Conservation (phyloP, 768 basidiomycete genomes). For the Asterophora parasitica region DNA sequence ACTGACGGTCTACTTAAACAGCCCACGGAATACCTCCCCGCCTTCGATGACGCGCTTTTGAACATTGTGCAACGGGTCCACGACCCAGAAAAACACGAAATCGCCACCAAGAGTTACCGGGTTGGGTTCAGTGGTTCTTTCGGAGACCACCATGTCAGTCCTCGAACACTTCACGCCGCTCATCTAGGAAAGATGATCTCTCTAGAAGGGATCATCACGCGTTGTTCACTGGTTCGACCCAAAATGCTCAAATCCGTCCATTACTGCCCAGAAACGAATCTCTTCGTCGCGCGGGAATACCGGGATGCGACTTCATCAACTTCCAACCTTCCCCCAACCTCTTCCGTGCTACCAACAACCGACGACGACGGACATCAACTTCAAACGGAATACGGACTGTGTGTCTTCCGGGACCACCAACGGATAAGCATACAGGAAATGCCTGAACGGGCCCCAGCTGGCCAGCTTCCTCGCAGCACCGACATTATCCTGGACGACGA, state of each 20-base stretch:
- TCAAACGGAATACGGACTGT: conserved; percentile 89
- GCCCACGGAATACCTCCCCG: conserved; percentile 81
- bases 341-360: conserved; percentile 82
- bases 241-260: conserved; percentile 98
- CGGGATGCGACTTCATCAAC: conserved; percentile 89
- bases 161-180: conserved; percentile 80
- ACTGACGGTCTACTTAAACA: conserved; percentile 87
- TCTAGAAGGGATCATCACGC: conserved; percentile 95
- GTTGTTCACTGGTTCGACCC: conserved; percentile 95
- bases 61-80: conserved; percentile 70
- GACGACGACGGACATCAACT: conserved; percentile 87
- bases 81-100: conserved; percentile 77
- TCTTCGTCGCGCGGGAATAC: conserved; percentile 86
- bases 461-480: conserved; percentile 92
- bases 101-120: conserved; percentile 75
- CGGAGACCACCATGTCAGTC: conserved; percentile 97
- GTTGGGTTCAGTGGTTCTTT: conserved; percentile 95
- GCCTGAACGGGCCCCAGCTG: conserved; percentile 97
- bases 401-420: conserved; percentile 93
- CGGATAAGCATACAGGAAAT: conserved; percentile 98
- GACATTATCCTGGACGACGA: conserved; percentile 97
- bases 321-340: conserved; percentile 80
- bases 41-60: conserved; percentile 80
- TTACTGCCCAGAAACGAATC: conserved; percentile 82
- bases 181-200: conserved; percentile 97